Evolutionary conservation across 139 green algal species (phyloP), one percentile per base, ranked within the genome.

Genomic region (Parachlorella kessleri): DNA sequence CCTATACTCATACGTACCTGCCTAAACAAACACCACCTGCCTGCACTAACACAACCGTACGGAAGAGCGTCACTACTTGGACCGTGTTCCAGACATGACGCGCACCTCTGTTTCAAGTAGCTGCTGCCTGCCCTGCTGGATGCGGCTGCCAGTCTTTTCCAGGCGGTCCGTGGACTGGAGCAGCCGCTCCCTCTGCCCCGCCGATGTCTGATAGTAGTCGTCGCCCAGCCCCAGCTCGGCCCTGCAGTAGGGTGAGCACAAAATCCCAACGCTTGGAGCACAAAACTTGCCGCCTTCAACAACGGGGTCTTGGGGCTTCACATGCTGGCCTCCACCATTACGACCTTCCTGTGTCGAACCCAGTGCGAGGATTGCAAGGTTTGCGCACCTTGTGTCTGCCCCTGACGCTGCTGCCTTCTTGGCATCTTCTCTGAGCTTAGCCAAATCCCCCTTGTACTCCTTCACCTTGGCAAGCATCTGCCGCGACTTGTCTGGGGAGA

Each of bases 391-490:
- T 32, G 26, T 69, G 26, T 69, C 79, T 33, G 66, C 59, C 14
- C 33, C 68, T 10, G 63, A 64, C 2, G 72, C 41, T 0, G 35
- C 66, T n/a, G 72, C 55, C 18, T 40, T 36, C 18, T 73, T 53
- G 28, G 67, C 66, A 42, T 72, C 66, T 28, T 1, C 42, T 35
- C 81, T 89, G 5, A 98, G 87, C 30, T 88, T 88, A 1, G 79
- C 74, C 63, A 98, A 81, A 75, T 98, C 95, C 24, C 86, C 88
- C 78, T 95, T 94, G 86, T 97, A 98, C 48, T 98, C 95, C 73
- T 94, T 93, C 4, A 97, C 85, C 71, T 97, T 97, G 10, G 77
- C 72, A 36, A 94, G 76, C 41, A 97, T 78, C 21, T 82, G 40
- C 3, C 84, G 81, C 8, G 88, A 91, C 39, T 89, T 78, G 26